Conservation (phyloP, 1,139 yeast genomes). For the Scheffersomyces titani region DNA sequence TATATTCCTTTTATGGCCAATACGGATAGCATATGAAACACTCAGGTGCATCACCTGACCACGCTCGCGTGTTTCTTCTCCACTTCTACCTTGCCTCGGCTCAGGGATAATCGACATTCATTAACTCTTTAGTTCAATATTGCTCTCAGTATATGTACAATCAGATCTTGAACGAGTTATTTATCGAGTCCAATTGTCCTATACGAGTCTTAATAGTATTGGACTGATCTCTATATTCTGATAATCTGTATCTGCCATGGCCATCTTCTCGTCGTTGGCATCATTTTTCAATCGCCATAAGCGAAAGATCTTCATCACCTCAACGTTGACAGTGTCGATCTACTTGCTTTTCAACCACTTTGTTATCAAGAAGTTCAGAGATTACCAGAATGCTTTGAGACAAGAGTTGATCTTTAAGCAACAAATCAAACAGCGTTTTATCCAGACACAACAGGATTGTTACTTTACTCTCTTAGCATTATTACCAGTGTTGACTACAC, state of each 20-base stretch:
- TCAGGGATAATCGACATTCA: not conserved
- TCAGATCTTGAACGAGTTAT: not conserved
- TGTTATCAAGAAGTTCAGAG: slow-evolving; percentile 56
- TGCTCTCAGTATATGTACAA: not conserved
- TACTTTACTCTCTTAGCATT: slow-evolving; percentile 81
- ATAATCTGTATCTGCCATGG: slow-evolving; percentile 24
- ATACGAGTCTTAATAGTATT: not conserved
- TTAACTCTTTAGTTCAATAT: not conserved
- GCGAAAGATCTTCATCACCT: slow-evolving; percentile 56
- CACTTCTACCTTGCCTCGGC: not conserved
- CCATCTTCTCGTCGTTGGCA: slow-evolving; percentile 54
- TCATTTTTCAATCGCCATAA: slow-evolving; percentile 63
- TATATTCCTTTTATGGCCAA: not conserved
- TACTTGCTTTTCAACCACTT: slow-evolving; percentile 62
- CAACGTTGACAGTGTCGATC: slow-evolving; percentile 58
- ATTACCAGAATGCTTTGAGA: slow-evolving; percentile 66
- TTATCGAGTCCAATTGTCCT: not conserved
- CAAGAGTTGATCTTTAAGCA: slow-evolving; percentile 81
- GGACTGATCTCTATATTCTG: not conserved
- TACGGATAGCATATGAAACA: not conserved
- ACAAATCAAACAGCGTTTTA: slow-evolving; percentile 65
- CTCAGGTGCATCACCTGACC: not conserved
- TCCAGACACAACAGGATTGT: slow-evolving; percentile 92
- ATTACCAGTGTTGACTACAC: slow-evolving; percentile 72
- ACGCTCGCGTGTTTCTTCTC: not conserved